phyloP scores from a whole-genome alignment of 805 yeast species.

The Danielia reshetovae region DNA sequence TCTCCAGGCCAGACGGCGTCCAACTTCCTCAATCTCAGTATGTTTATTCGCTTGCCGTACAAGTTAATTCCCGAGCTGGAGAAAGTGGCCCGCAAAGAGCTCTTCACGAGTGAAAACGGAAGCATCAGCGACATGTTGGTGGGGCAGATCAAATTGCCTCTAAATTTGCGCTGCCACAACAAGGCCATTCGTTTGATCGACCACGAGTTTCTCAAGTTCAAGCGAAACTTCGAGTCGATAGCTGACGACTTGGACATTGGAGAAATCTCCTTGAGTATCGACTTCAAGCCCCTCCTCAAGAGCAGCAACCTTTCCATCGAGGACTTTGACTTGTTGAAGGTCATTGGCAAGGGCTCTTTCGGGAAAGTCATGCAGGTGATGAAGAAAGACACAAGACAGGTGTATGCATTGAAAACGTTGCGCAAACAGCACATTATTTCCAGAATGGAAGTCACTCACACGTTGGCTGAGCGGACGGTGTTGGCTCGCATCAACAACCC shows the following conservation, averaged over 20 bases:
- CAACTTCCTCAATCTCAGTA: conserved; percentile 62
- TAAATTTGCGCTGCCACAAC: conserved; percentile 51
- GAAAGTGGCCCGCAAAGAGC: conserved; percentile 22
- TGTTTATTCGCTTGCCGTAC: conserved; percentile 75
- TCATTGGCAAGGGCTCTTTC: conserved; percentile 96
- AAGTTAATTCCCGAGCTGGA: conserved; percentile 47
- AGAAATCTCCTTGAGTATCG: conserved; percentile 58
- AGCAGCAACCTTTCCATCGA: conserved; percentile 71
- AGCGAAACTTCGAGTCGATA: conserved; percentile 37
- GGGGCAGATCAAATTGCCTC: conserved; percentile 64
- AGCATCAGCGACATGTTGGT: conserved; percentile 65
- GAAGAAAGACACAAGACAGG: conserved; percentile 90
- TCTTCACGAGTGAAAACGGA: conserved; percentile 32
- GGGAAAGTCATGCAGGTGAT: conserved; percentile 99
- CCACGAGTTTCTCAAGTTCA: conserved; percentile 45
- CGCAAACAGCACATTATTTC: conserved; percentile 93
- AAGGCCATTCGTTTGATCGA: conserved; percentile 56
- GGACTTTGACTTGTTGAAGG: conserved; percentile 89
- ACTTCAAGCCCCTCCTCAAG: conserved; percentile 59
- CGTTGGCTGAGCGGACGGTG: conserved; percentile 86
- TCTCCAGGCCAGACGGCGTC: conserved; percentile 38
- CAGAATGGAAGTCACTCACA: conserved; percentile 91
- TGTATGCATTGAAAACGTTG: conserved; percentile 91
- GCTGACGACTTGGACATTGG: conserved; percentile 44
- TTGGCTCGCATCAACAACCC: conserved; percentile 91